Conservation (phyloP, 78 protist species). For the Dictyostelium intermedium region DNA sequence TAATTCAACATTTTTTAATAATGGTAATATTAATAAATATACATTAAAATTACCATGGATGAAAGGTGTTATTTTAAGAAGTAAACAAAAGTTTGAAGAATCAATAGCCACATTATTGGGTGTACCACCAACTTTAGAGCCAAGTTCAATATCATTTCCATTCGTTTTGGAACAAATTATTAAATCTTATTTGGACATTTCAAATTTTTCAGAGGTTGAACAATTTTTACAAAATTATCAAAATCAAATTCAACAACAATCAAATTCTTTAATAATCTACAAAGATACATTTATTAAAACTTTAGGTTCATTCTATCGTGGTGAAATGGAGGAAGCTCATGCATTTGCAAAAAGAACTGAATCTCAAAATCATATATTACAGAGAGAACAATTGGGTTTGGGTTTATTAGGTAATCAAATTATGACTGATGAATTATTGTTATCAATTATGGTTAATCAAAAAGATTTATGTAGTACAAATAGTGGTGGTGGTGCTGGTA, state of each 20-base stretch:
- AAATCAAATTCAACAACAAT: not conserved
- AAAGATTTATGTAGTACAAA: not conserved
- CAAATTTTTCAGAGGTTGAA: constrained; percentile 43
- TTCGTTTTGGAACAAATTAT: constrained; percentile 61
- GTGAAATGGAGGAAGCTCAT: constrained; percentile 17
- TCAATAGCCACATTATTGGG: not conserved
- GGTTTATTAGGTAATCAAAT: constrained; percentile 46
- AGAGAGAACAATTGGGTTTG: not conserved
- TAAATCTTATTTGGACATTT: constrained; percentile 41
- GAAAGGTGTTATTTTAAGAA: constrained; percentile 17
- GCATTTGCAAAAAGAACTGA: constrained; percentile 4
- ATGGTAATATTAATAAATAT: not conserved
- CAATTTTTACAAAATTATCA: constrained; percentile 5
- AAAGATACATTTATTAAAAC: constrained; percentile 19
- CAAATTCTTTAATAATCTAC: not conserved
- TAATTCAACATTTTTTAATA: not conserved
- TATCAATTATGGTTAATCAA: constrained; percentile 36
- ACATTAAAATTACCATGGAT: constrained; percentile 53
- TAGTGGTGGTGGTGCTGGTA: not conserved
- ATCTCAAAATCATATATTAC: not conserved
- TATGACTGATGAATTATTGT: constrained; percentile 31
- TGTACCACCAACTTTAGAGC: not conserved
- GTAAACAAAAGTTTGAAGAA: constrained; percentile 44
- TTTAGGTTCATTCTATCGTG: constrained; percentile 11
- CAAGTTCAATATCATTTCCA: constrained; percentile 44